phyloP scores from a whole-genome alignment of 1,284 basidiomycete genomes.

The Rhodotorula sp. region DNA sequence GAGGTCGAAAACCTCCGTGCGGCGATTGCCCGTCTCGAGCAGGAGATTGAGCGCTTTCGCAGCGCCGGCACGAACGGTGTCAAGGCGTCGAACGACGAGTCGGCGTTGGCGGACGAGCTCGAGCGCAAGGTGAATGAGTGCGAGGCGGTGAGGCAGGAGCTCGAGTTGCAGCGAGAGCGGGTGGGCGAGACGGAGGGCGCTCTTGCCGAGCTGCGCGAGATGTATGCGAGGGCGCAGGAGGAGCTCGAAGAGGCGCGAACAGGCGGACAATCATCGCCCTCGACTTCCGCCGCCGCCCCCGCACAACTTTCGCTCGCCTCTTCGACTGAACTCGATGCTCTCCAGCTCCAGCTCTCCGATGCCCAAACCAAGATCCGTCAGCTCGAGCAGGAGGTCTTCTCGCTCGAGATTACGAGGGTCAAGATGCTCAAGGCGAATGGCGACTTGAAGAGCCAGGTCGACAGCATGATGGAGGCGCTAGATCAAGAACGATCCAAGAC shows the following conservation, averaged over 20 bases:
- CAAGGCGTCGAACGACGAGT: slow-evolving; percentile 3
- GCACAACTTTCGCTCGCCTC: not conserved
- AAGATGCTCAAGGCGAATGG: slow-evolving; percentile 38
- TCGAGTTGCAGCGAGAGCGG: slow-evolving; percentile 20
- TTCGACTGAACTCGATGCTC: slow-evolving; percentile 19
- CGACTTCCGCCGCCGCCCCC: not conserved
- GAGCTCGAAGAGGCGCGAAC: slow-evolving; percentile 23
- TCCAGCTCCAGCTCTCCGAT: slow-evolving; percentile 39
- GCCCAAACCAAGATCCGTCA: slow-evolving; percentile 36
- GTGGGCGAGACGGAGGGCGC: slow-evolving; percentile 18
- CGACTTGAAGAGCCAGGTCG: slow-evolving; percentile 39
- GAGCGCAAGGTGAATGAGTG: slow-evolving; percentile 28
- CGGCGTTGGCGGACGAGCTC: slow-evolving; percentile 18
- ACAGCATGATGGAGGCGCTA: slow-evolving; percentile 34
- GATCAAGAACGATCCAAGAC: slow-evolving; percentile 22
- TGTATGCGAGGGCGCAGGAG: slow-evolving; percentile 22
- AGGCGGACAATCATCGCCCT: not conserved
- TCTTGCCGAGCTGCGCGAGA: slow-evolving; percentile 30
- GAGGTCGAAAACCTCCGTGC: slow-evolving; percentile 19
- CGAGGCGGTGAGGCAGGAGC: slow-evolving; percentile 20
- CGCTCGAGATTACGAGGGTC: slow-evolving; percentile 27
- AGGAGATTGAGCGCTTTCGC: slow-evolving; percentile 16
- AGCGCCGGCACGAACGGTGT: not conserved
- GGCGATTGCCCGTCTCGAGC: slow-evolving; percentile 15
- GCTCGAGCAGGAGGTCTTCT: slow-evolving; percentile 39